Base-by-base conservation (phyloP, 306 rosid genomes). In the Cicer judaicum region DNA sequence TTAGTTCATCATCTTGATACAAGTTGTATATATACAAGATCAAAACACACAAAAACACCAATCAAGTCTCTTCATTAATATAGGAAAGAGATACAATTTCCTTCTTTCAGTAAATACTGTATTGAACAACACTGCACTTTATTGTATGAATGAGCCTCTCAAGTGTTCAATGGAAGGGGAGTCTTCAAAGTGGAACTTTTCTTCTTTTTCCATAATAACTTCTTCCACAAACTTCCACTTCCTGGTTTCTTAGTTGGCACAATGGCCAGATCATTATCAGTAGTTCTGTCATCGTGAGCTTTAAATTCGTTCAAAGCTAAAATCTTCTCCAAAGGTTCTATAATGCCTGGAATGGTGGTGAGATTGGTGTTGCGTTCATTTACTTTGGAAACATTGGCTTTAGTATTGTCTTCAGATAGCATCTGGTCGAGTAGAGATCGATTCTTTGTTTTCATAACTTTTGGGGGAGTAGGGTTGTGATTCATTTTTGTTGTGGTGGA, bases 181-280 rank as follows among this genome's bases (percentile, higher is more conserved):
- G 73, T 55, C 80, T 91, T 93, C 84, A 76, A 78, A 83, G 38
- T 86, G 77, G 59, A 68, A 43, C 74, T 82, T 85, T 77, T 91
- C 89, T 87, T 92, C 87, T 82, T 89, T 91, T 87, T 91, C 97
- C 97, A 68, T 29, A 86, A 55, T 67, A 92, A 71, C 84, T 84
- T 93, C 47, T 79, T 86, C 96, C 93, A 91, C 81, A 93, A 68
- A 63, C 89, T 88, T 53, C 72, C 80, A 10, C 87, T 79, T 47
- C 87, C 81, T 1, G 24, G 62, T 70, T 84, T 91, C 83, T 80
- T 88, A 64, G 85, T 75, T 15, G 92, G 91, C 55, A 91, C 90
- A 18, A 91, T 63, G 50, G 96, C 93, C 79, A 91, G 57, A 18
- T 85, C 70, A 59, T 83, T 76, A 57, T n/a, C 85, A 16, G 65